Evolutionary conservation across 176 grass and related monocot species (phyloP), one percentile per base, ranked within the genome.

Genomic region (Elymus sibiricus): DNA sequence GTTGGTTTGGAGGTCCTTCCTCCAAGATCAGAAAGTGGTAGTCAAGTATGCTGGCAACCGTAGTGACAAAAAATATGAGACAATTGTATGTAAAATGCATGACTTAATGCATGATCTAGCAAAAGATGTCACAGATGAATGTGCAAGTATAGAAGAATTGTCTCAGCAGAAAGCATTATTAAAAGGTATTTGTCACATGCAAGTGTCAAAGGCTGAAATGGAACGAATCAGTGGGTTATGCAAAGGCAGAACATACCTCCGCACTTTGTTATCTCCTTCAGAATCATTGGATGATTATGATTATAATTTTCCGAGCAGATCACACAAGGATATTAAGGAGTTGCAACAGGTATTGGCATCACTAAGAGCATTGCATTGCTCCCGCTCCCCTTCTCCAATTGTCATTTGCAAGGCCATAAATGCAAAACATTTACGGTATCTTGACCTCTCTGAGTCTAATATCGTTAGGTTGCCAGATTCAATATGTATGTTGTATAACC

Each of bases 11-110:
- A 82, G 78, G 10, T 82, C 78, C 6, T 87, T 87, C 49, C 39
- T 87, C 13, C 61, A 85, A 27, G 60, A n/a, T n/a, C n/a, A n/a
- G n/a, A n/a, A n/a, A n/a, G n/a, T n/a, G n/a, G n/a, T n/a, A n/a
- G n/a, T n/a, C n/a, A n/a, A n/a, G n/a, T n/a, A n/a, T n/a, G n/a
- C n/a, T n/a, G n/a, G n/a, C n/a, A n/a, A n/a, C n/a, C n/a, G n/a
- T n/a, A n/a, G n/a, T n/a, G n/a, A n/a, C n/a, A n/a, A n/a, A n/a
- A n/a, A n/a, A n/a, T n/a, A n/a, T n/a, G n/a, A n/a, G n/a, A n/a
- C n/a, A n/a, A n/a, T n/a, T n/a, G n/a, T n/a, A n/a, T n/a, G 85
- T 70, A 80, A 80, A 34, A 80, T 86, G 76, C 76, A 86, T 62
- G 76, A 79, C 25, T 79, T 79, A n/a, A 63, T 86, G 84, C 84